Conservation (phyloP, 2,329 filamentous ascomycete genomes). For the Colletotrichum sp. region DNA sequence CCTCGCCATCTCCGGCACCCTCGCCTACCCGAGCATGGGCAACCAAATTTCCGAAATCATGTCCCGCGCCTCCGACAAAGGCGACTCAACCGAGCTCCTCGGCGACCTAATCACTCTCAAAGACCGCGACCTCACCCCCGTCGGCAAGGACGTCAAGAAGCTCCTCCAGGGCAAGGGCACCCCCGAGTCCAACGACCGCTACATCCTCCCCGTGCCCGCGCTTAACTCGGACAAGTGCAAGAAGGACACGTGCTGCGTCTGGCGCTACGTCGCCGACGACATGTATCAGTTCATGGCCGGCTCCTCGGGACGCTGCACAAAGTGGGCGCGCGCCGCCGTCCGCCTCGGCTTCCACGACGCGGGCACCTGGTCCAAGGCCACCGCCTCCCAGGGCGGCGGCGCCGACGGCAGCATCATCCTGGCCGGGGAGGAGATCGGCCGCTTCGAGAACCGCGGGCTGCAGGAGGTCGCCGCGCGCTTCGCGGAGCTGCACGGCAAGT, state of each 20-base stretch:
- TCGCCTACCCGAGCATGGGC: slow-evolving; percentile 23
- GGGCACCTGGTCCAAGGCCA: slow-evolving; percentile 45
- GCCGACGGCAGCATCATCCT: slow-evolving; percentile 52
- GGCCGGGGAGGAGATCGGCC: slow-evolving; percentile 36
- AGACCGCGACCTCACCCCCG: slow-evolving; percentile 16
- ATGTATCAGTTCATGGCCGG: slow-evolving; percentile 41
- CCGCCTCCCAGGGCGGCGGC: slow-evolving; percentile 37
- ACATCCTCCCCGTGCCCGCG: slow-evolving; percentile 22
- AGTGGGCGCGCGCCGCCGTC: slow-evolving; percentile 47
- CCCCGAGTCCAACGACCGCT: slow-evolving; percentile 25
- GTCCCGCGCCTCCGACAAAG: background rate
- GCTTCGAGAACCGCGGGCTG: slow-evolving; percentile 52
- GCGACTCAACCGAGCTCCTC: slow-evolving; percentile 23
- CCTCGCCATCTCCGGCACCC: slow-evolving; percentile 15
- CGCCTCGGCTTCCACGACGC: slow-evolving; percentile 56
- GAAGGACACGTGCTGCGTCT: slow-evolving; percentile 48
- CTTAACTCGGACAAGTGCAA: slow-evolving; percentile 33
- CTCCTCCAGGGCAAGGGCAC: slow-evolving; percentile 21
- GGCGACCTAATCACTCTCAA: slow-evolving; percentile 23
- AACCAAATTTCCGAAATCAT: slow-evolving; percentile 21
- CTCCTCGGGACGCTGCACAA: slow-evolving; percentile 44
- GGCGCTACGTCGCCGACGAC: slow-evolving; percentile 46
- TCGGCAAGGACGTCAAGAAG: slow-evolving; percentile 22
- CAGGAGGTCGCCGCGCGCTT: slow-evolving; percentile 45
- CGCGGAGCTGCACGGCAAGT: slow-evolving; percentile 44